These are phyloP conservation scores for Mycosphaerella arachidis DNA, from an alignment of 2,329 filamentous ascomycete species.

Conservation along the genomic window DNA sequence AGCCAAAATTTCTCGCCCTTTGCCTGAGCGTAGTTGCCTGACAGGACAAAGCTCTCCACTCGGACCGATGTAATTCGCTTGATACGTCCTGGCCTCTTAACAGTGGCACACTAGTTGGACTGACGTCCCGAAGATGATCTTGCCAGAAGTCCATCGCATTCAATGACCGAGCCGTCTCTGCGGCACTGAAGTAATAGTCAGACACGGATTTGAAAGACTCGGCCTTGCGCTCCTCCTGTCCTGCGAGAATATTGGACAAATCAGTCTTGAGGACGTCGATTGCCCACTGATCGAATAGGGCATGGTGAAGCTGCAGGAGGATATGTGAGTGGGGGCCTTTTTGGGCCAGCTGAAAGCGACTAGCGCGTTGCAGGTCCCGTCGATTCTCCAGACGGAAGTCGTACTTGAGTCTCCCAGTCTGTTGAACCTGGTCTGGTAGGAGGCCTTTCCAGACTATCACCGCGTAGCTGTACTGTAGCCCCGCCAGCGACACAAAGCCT, in stretches of 20 bases:
- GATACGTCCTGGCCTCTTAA: slow-evolving; percentile 42
- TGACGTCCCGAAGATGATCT: slow-evolving; percentile 56
- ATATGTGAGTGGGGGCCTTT: slow-evolving; percentile 27
- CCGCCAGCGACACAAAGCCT: slow-evolving; percentile 59
- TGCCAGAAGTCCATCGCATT: slow-evolving; percentile 64
- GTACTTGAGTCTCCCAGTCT: slow-evolving; percentile 12
- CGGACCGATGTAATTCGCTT: slow-evolving; percentile 16
- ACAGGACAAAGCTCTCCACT: slow-evolving; percentile 18
- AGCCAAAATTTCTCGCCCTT: slow-evolving; percentile 29
- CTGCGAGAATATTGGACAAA: slow-evolving; percentile 50
- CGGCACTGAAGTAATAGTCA: slow-evolving; percentile 40
- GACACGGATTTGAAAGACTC: slow-evolving; percentile 61
- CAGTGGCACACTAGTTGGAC: slow-evolving; percentile 54
- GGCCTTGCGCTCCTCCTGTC: slow-evolving; percentile 34
- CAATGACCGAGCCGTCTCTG: slow-evolving; percentile 28
- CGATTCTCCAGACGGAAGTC: slow-evolving; percentile 20
- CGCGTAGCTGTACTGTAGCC: slow-evolving; percentile 47
- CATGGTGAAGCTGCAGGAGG: slow-evolving; percentile 68
- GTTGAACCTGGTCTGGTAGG: slow-evolving; percentile 27
- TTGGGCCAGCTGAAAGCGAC: slow-evolving; percentile 55
- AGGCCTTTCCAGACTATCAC: slow-evolving; percentile 62
- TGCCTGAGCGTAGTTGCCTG: slow-evolving; percentile 9
- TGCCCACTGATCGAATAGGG: slow-evolving; percentile 91
- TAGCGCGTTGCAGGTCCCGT: slow-evolving; percentile 52
- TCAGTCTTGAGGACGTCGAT: slow-evolving; percentile 68